Evolutionary conservation across 192 early-diverging fungal species (phyloP), one percentile per base, ranked within the genome.

Genomic region (Linnemannia elongata): DNA sequence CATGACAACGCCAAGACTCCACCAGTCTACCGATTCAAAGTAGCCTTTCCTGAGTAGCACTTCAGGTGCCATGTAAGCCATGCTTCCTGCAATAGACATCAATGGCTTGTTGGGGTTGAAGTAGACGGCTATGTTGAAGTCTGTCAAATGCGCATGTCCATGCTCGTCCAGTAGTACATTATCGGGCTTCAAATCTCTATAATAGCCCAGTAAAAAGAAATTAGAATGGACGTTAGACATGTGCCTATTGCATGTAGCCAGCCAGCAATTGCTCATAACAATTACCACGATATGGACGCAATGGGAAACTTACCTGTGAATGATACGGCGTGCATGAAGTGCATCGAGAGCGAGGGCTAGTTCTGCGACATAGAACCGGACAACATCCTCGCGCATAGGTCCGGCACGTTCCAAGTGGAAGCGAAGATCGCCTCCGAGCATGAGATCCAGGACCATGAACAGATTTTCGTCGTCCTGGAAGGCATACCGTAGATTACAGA

Each of bases 381-480:
- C 94, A 35, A 91, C 89, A 3, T 91, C 91, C 74, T 97, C 96
- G 12, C 85, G 88, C 78, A 97, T 90, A 1, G 84, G 87, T 3
- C 92, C 92, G 57, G 92, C 89, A n/a, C 94, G 88, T 76, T 95
- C 93, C 33, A 97, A 83, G 80, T 98, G 97, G 80, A 97, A 97
- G 3, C 97, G 93, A 79, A 99, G 88, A 89, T 99, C 98, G 36
- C 98, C 97, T 82, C 98, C 97, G 27, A 96, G 90, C 97, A 97
- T 98, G 70, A 99, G 89, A 87, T 99, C 98, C 27, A 99, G 82
- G 10, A 97, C 94, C 95, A 98, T 97, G 79, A 96, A 99, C 80
- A 98, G 88, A 73, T 97, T 95, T 72, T 94, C 95, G 74, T 97
- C 96, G 88, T 99, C 98, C 88, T 98, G 98, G 87, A 98, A 99